These are phyloP conservation scores for Kurtzmaniella quercitrusa DNA, from an alignment of 1,139 yeast genomes.

Conservation along the genomic window DNA sequence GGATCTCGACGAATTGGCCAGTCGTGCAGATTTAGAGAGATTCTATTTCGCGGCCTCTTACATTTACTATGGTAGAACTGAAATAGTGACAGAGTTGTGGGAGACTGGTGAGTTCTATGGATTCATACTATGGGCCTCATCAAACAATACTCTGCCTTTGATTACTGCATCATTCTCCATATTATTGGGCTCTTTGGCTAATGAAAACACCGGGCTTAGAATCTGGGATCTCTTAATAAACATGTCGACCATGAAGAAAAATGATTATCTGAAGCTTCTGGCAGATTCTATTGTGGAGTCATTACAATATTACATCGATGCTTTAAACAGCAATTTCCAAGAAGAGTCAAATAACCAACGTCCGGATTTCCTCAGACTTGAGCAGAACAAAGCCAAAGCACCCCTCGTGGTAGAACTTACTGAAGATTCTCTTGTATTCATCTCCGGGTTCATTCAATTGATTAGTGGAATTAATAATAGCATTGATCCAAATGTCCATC, in stretches of 20 bases:
- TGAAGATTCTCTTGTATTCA: slow-evolving; percentile 74
- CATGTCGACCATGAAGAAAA: slow-evolving; percentile 25
- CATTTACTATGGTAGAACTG: slow-evolving; percentile 60
- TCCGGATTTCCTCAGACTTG: slow-evolving; percentile 27
- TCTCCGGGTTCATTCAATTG: slow-evolving; percentile 62
- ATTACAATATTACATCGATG: slow-evolving; percentile 50
- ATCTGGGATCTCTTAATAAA: slow-evolving; percentile 40
- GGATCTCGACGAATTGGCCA: slow-evolving; percentile 53
- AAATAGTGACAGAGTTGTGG: slow-evolving; percentile 67
- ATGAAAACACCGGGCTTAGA: slow-evolving; percentile 11
- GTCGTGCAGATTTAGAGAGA: slow-evolving; percentile 81
- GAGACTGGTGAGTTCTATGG: slow-evolving; percentile 64
- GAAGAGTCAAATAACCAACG: slow-evolving; percentile 35
- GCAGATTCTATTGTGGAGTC: slow-evolving; percentile 59
- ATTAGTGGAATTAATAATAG: slow-evolving; percentile 27
- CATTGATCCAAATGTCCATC: slow-evolving; percentile 18
- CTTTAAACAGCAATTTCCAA: slow-evolving; percentile 43
- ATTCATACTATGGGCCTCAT: slow-evolving; percentile 83
- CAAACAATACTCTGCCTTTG: slow-evolving; percentile 71
- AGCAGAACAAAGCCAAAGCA: slow-evolving; percentile 11
- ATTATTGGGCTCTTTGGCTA: slow-evolving; percentile 64
- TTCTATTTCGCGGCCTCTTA: slow-evolving; percentile 76
- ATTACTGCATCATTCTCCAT: slow-evolving; percentile 81
- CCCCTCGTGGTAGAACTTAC: slow-evolving; percentile 52
- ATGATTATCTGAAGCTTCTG: slow-evolving; percentile 46